Evolutionary conservation across 768 basidiomycete species (phyloP).

Genomic region (Kondoa subrosea): DNA sequence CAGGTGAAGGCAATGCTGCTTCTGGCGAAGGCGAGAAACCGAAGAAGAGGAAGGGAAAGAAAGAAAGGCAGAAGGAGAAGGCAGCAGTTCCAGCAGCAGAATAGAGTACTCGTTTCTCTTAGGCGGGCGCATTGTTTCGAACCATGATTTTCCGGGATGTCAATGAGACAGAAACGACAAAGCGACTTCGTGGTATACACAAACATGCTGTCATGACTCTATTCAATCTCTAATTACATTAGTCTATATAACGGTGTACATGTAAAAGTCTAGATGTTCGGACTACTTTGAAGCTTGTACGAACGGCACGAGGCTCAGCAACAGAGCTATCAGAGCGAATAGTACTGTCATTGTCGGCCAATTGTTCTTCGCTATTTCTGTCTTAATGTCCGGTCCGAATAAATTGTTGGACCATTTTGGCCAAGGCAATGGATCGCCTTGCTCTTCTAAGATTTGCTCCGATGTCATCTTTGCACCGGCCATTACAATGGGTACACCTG

Average conservation of each 20-base stretch:
- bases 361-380: neutral
- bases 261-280: too few species aligned
- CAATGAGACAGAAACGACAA: too few species aligned
- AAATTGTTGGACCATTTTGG: neutral
- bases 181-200: too few species aligned
- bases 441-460: slow-evolving; percentile 31
- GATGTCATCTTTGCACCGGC: slow-evolving; percentile 34
- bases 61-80: slow-evolving; percentile 15
- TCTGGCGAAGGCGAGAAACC: slow-evolving; percentile 11
- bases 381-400: neutral
- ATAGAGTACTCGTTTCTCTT: neutral
- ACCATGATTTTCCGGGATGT: too few species aligned
- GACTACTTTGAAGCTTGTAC: too few species aligned
- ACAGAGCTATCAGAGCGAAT: neutral
- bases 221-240: too few species aligned
- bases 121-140: neutral
- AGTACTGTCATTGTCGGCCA: neutral
- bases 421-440: slow-evolving; percentile 25
- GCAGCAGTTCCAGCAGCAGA: neutral
- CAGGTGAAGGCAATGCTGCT: neutral
- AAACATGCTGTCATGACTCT: too few species aligned
- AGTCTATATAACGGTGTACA: too few species aligned
- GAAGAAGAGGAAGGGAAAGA: slow-evolving; percentile 19
- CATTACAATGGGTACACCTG: slow-evolving; percentile 35
- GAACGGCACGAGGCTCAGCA: too few species aligned